These are phyloP conservation scores for Coffea canephora DNA, from an alignment of 257 asterid genomes.

Conservation along the genomic window DNA sequence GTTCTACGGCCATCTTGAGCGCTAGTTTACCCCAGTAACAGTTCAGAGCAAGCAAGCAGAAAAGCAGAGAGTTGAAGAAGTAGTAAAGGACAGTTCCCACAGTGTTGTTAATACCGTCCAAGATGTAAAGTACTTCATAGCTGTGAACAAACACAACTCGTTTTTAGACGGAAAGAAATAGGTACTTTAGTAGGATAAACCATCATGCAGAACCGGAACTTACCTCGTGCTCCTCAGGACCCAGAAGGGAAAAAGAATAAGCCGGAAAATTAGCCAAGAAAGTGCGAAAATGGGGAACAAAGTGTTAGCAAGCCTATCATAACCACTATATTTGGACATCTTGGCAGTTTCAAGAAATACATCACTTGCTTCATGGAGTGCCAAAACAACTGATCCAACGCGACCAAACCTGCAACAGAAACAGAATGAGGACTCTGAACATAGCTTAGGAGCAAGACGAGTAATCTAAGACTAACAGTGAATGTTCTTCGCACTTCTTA, in stretches of 20 bases:
- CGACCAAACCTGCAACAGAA: slow-evolving; percentile 24
- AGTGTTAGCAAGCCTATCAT: slow-evolving; percentile 19
- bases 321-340: slow-evolving; percentile 34
- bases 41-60: slow-evolving; percentile 28
- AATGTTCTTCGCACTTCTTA: background rate
- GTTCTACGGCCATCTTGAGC: slow-evolving; percentile 17
- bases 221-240: slow-evolving; percentile 31
- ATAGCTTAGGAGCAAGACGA: background rate
- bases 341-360: slow-evolving; percentile 39
- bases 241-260: slow-evolving; percentile 34
- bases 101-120: slow-evolving; percentile 3
- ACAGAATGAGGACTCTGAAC: background rate
- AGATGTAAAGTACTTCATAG: slow-evolving; percentile 22
- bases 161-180: background rate
- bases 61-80: slow-evolving; percentile 29
- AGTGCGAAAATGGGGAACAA: slow-evolving; percentile 26
- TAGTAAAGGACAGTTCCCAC: slow-evolving; percentile 15
- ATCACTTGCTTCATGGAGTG: slow-evolving; percentile 39
- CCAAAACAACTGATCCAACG: slow-evolving; percentile 33
- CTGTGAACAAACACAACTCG: slow-evolving; percentile 1
- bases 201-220: background rate
- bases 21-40: slow-evolving; percentile 30
- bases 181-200: background rate
- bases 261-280: slow-evolving; percentile 28
- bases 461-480: background rate